Evolutionary conservation across 768 basidiomycete genomes (phyloP).

Genomic region (Panus rudis): DNA sequence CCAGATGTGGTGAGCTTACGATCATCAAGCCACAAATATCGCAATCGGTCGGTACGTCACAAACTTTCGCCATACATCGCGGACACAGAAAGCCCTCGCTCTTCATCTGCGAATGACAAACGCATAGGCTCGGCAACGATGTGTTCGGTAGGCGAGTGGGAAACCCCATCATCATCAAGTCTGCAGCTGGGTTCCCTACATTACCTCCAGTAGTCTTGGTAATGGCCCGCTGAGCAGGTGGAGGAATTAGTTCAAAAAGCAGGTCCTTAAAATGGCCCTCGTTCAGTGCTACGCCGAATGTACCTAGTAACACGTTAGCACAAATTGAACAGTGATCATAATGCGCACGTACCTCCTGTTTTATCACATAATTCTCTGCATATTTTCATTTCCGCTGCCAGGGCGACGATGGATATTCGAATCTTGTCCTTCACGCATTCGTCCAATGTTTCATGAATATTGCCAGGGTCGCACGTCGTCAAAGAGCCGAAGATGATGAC

Average conservation of each 20-base stretch:
- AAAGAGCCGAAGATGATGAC: conserved; percentile 91
- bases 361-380: conserved; percentile 88
- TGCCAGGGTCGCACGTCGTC: conserved; percentile 95
- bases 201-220: conserved; percentile 39
- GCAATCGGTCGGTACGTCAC: conserved; percentile 98
- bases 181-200: conserved; percentile 58
- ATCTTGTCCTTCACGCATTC: conserved; percentile 76
- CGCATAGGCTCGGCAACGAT: conserved; percentile 79
- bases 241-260: conserved; percentile 91
- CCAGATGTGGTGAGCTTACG: conserved; percentile 94
- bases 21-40: conserved; percentile 97
- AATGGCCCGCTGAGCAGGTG: conserved; percentile 72
- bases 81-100: conserved; percentile 94
- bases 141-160: conserved; percentile 85
- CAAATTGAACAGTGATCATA: background rate
- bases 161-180: conserved; percentile 99
- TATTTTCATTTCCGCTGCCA: conserved; percentile 98
- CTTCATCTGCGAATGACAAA: conserved; percentile 89
- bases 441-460: conserved; percentile 93
- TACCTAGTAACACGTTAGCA: conserved; percentile 30
- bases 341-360: conserved; percentile 66
- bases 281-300: conserved; percentile 96
- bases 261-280: conserved; percentile 96
- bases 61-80: conserved; percentile 85
- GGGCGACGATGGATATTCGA: conserved; percentile 86